Evolutionary conservation across 2,329 filamentous ascomycete genomes (phyloP), one percentile per base, ranked within the genome.

Genomic region (Mycosphaerella arachidis): DNA sequence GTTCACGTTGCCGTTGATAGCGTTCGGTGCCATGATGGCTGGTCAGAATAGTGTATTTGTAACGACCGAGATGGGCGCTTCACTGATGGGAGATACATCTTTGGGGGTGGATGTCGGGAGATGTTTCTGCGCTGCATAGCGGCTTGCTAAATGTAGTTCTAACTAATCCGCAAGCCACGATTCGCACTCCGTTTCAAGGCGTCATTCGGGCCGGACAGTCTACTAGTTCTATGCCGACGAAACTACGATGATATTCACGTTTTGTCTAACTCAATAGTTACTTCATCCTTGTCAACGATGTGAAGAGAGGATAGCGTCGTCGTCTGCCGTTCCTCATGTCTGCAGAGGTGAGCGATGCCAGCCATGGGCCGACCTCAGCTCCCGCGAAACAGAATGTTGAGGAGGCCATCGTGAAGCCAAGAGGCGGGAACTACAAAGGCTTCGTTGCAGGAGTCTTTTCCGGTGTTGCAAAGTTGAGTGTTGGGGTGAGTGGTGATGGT

Each of bases 391-490:
- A 58, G 55, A 52, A 52, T 55, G 60, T 48, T 18, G 58, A 64
- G n/a, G 63, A 66, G 50, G 63, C 61, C 18, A 60, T 60, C 30
- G 62, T 57, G 27, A 57, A 48, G 29, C 33, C 63, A 29, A 69
- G 70, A 51, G 64, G 63, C 67, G 70, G 72, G 67, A 88, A 90
- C 73, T 97, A 97, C 80, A 92, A 91, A 71, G 94, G 93, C n/a
- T 99, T 97, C 73, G 91, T 97, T 30, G 94, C 91, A 0, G 94
- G 94, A n/a, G 86, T 97, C 6, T 97, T 97, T 73, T 96, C 91
- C 40, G 94, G 94, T 27, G 88, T 97, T 70, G 87, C 92, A 60
- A 97, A 97, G 78, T 79, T 97, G 59, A 86, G 84, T 70, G 71
- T 73, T 43, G 71, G 91, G 91, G 93, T 76, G 68, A 83, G 29